A percentile compares a stretch with the other conserved stretches of the same genome.
These are phyloP conservation scores for Leccinum pellstonianum DNA, from an alignment of 768 basidiomycete species.

Conservation along the genomic window DNA sequence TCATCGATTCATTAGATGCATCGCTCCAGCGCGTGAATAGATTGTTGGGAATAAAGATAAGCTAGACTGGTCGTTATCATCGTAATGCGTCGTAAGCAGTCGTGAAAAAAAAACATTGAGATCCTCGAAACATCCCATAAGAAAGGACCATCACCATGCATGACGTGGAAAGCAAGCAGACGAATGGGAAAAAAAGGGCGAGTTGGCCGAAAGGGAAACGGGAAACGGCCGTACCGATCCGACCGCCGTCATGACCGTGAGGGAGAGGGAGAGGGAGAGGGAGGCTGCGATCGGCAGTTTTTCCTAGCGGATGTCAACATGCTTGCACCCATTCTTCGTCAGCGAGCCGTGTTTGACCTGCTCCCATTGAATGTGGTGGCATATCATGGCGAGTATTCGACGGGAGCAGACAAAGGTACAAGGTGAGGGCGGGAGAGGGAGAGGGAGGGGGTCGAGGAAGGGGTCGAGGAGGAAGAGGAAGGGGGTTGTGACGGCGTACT, in stretches of 20 bases:
- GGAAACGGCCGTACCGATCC: neutral
- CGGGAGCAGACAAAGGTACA: no score
- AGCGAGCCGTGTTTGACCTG: no score
- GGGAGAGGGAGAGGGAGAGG: no score
- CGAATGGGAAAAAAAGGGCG: neutral
- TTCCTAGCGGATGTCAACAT: no score
- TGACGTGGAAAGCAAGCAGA: neutral
- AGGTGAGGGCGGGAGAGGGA: no score
- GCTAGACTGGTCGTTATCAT: constrained; percentile 7
- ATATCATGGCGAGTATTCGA: no score
- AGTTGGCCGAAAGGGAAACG: neutral
- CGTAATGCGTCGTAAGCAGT: constrained; percentile 7
- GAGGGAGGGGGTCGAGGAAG: no score
- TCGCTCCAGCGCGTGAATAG: constrained; percentile 2
- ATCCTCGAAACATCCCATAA: neutral
- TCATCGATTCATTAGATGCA: constrained; percentile 1
- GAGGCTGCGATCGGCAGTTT: no score
- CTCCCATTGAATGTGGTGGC: no score
- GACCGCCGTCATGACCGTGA: constrained; percentile 8
- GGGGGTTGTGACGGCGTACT: no score
- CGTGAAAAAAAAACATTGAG: constrained; percentile 3
- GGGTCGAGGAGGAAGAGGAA: no score
- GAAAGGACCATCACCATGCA: neutral
- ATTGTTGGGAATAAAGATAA: constrained; percentile 15
- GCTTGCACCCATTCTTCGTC: no score